Evolutionary conservation across 805 yeast genomes (phyloP), one percentile per base, ranked within the genome.

Genomic region (Torulaspora gathmanii): DNA sequence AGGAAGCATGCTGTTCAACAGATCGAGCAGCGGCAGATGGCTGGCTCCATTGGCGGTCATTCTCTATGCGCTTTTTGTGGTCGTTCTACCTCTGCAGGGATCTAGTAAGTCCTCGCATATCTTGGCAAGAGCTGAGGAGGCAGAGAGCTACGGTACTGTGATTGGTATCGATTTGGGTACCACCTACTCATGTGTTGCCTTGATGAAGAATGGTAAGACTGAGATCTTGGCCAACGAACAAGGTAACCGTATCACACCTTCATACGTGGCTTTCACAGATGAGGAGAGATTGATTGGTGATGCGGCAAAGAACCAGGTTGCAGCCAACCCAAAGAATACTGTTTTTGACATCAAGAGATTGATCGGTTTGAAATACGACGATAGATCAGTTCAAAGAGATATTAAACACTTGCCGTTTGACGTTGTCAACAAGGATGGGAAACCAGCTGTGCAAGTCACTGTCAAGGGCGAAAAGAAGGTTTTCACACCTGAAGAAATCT

Each of bases 91-190:
- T 33, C 46, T 61, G 15, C 52, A 56, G 25, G 53, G 49, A 11
- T 56, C 62, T 27, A 54, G 54, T 44, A 53, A 54, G 53, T 61
- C 61, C 33, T 54, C 63, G 45, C 54, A 56, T 34, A 53, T 61
- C 42, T 39, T 69, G 31, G 63, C 65, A 22, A 67, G 68, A 46
- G 69, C 58, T 34, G 52, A 49, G n/a, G 72, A 69, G 15, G 64
- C 65, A 4, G 79, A 76, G 36, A 70, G 64, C 52, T 79, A 79
- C 50, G 83, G 83, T 47, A 78, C 76, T 47, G 91, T 85, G 38
- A 86, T 86, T 56, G 95, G 98, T 72, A 91, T 91, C 64, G 98
- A 91, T 75, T 78, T 91, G 72, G 99, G 99, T 68, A 90, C 97
- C 50, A 90, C 97, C 2, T 90, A 90, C 73, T 89, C 96, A 1